A percentile compares a stretch with the other conserved stretches of the same genome.
Conservation (phyloP, 495 filamentous ascomycete species). For the Friedmanniomyces endolithicus region DNA sequence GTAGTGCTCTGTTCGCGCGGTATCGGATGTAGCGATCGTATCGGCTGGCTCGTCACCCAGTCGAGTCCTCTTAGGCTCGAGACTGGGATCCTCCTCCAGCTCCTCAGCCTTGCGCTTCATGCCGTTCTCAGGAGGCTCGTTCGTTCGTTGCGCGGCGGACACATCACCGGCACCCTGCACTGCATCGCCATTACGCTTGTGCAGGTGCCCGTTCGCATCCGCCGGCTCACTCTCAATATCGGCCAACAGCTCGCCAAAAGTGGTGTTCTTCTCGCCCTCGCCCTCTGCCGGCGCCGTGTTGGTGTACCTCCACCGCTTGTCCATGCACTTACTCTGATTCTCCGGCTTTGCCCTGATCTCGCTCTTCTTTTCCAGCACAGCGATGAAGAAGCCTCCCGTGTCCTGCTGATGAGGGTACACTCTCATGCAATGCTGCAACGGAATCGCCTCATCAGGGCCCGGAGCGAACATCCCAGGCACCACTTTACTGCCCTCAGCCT, state of each 20-base stretch:
- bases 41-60: conserved; percentile 8
- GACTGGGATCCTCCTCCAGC: conserved; percentile 25
- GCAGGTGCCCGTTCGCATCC: conserved; percentile 24
- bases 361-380: conserved; percentile 76
- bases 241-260: conserved; percentile 43
- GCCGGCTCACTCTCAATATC: conserved; percentile 40
- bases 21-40: not conserved
- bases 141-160: conserved; percentile 18
- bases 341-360: conserved; percentile 82
- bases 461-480: conserved; percentile 76
- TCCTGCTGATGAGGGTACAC: conserved; percentile 92
- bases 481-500: conserved; percentile 46
- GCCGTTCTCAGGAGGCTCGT: conserved; percentile 1
- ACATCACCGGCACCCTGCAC: conserved; percentile 33
- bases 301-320: conserved; percentile 27
- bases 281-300: not conserved
- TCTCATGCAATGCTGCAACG: conserved; percentile 78
- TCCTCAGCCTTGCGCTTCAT: conserved; percentile 25
- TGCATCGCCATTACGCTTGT: conserved; percentile 5
- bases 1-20: not conserved
- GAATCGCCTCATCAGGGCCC: conserved; percentile 42
- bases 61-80: conserved; percentile 1
- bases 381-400: conserved; percentile 94
- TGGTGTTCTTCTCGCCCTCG: conserved; percentile 19
- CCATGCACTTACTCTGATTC: conserved; percentile 44